Evolutionary conservation across 2,329 filamentous ascomycete genomes (phyloP).

Genomic region (Fusarium sp.): DNA sequence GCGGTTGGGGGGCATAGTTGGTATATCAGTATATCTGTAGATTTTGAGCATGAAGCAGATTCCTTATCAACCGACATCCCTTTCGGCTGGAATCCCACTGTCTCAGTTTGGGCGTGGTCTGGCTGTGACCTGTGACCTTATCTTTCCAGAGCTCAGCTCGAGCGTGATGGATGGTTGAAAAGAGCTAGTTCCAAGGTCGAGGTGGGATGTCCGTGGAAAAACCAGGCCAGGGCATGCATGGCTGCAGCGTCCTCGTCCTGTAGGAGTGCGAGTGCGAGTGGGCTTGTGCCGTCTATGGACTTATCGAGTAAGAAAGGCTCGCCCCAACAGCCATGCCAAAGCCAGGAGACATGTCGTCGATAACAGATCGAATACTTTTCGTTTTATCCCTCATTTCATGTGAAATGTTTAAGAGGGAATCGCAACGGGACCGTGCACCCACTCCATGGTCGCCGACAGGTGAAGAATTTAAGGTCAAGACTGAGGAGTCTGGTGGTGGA

Average conservation of each 20-base stretch:
- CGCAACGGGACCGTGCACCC: conserved; percentile 29
- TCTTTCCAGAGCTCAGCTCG: conserved; percentile 19
- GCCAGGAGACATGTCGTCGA: neutral
- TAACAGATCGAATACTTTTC: conserved; percentile 14
- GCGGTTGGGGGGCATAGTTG: neutral
- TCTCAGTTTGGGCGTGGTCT: conserved; percentile 1
- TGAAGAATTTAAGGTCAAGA: conserved; percentile 39
- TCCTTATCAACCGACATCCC: conserved; percentile 30
- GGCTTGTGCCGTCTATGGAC: conserved; percentile 17
- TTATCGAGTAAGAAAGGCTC: neutral
- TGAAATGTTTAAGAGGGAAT: conserved; percentile 25
- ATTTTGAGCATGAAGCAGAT: conserved; percentile 1
- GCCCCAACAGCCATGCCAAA: neutral
- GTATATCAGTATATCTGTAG: conserved; percentile 12
- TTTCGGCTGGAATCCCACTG: conserved; percentile 22
- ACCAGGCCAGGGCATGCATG: conserved; percentile 31
- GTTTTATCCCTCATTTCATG: conserved; percentile 37
- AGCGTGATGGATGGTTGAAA: conserved; percentile 25
- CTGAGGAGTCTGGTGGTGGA: conserved; percentile 37
- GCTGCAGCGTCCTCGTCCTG: conserved; percentile 28
- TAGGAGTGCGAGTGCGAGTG: conserved; percentile 29
- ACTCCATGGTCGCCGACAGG: conserved; percentile 6
- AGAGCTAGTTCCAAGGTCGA: conserved; percentile 35
- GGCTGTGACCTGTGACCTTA: neutral
- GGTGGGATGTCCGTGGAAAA: conserved; percentile 36